Base-by-base conservation (phyloP, 345 rosid genomes). In the Aethionema arabicum region DNA sequence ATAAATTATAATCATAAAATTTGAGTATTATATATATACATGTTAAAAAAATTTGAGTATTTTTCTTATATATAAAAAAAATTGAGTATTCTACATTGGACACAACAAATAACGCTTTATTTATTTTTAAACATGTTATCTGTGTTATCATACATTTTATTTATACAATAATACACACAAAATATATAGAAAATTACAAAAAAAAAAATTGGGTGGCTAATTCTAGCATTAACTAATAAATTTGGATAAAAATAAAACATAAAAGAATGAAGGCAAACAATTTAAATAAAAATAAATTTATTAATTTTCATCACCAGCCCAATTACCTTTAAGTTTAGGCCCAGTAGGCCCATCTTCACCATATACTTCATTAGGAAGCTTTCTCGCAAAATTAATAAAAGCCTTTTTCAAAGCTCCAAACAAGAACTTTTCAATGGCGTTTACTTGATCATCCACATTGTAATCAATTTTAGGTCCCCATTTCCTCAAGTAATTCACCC, bases 301-400 rank as follows among this genome's bases (percentile, higher is more conserved):
- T 80, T 63, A 83, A 5, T 49, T 48, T 68, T 89, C 96, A 62
- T 89, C 96, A 8, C 79, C 82, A 32, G 30, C 39, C 95, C 93
- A 90, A 59, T 56, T 87, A 3, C 63, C n/a, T 56, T 90, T 87
- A 14, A 72, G 44, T 69, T 85, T 87, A 27, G 97, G 95, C 47
- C 95, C 93, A 2, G 90, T 85, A 9, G 97, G 95, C 63, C 97
- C 96, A 66, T 91, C 89, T 77, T 91, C 83, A 10, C 91, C 91
- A 4, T 76, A 56, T 9, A 84, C 73, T 71, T 88, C 88, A 44
- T 56, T 29, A 5, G 96, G 96, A 46, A 88, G 47, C 61, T 83
- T 66, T 29, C 49, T 74, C 3, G 78, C 52, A 36, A 85, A 57
- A 30, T 79, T 77, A 13, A 59, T 64, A 51, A 90, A 85, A 4